Conservation (phyloP, 2,329 filamentous ascomycete genomes). For the Fonsecaea nubica region DNA sequence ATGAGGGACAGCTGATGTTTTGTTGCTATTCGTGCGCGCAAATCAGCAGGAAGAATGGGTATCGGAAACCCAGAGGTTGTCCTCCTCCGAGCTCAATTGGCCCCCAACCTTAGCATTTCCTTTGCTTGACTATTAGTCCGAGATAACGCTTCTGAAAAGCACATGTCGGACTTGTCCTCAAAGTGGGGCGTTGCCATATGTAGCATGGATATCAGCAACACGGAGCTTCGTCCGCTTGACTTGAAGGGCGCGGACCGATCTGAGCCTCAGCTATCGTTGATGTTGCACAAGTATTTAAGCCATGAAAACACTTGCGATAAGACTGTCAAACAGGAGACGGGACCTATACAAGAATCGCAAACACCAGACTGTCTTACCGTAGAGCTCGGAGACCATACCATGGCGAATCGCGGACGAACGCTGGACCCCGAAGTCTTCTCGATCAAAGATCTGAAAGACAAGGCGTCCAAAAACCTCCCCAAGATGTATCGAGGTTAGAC, state of each 20-base stretch:
- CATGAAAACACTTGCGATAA: neutral
- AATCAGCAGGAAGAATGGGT: neutral
- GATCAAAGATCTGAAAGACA: constrained; percentile 39
- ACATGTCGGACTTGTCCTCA: constrained; percentile 3
- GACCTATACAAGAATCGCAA: neutral
- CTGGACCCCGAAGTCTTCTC: constrained; percentile 41
- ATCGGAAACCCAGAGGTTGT: neutral
- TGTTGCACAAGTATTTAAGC: neutral
- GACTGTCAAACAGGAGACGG: neutral
- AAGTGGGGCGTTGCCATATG: neutral
- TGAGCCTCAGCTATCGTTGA: neutral
- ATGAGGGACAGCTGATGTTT: neutral
- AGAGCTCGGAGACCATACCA: constrained; percentile 22
- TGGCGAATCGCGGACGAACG: constrained; percentile 45
- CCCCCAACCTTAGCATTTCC: neutral
- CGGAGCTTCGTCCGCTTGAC: constrained; percentile 3
- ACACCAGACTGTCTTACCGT: neutral
- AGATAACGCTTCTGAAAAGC: neutral
- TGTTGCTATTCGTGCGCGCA: neutral
- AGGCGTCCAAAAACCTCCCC: constrained; percentile 28
- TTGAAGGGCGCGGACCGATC: neutral
- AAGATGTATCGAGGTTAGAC: constrained; percentile 30
- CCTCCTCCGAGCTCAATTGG: neutral
- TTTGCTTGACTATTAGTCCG: neutral
- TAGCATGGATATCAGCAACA: neutral